phyloP scores from a whole-genome alignment of 2,329 filamentous ascomycete genomes.

The Septoria linicola region DNA sequence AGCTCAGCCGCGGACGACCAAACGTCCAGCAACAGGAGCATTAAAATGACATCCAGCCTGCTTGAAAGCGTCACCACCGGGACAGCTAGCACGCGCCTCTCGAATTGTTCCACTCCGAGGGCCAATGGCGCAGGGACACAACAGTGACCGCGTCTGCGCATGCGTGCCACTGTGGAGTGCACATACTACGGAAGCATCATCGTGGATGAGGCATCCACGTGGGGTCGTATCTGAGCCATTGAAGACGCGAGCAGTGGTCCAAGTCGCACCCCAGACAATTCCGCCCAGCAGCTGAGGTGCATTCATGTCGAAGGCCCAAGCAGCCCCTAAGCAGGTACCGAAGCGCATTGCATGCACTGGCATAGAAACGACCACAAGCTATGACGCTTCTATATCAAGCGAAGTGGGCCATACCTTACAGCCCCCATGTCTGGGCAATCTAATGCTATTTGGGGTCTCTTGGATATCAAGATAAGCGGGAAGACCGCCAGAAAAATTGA shows the following conservation, averaged over 20 bases:
- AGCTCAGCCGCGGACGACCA: slow-evolving; percentile 6
- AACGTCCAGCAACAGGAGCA: slow-evolving; percentile 6
- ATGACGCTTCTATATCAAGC: neutral
- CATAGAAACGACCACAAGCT: neutral
- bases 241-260: too few species aligned
- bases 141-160: slow-evolving; percentile 9
- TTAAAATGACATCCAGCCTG: slow-evolving; percentile 3
- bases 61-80: slow-evolving; percentile 7
- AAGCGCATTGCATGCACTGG: too few species aligned
- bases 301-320: neutral
- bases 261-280: too few species aligned
- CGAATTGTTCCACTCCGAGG: slow-evolving; percentile 10
- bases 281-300: neutral
- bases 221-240: neutral
- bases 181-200: neutral
- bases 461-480: slow-evolving; percentile 12
- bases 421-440: neutral
- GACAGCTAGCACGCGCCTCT: slow-evolving; percentile 8
- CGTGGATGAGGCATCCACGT: slow-evolving; percentile 6
- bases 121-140: slow-evolving; percentile 1
- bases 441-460: neutral
- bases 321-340: slow-evolving; percentile 1
- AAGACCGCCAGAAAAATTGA: slow-evolving; percentile 4
- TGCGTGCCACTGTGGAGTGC: slow-evolving; percentile 13
- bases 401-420: neutral